Base-by-base conservation (phyloP, 345 rosid genomes). In the Xanthoceras sorbifolium region DNA sequence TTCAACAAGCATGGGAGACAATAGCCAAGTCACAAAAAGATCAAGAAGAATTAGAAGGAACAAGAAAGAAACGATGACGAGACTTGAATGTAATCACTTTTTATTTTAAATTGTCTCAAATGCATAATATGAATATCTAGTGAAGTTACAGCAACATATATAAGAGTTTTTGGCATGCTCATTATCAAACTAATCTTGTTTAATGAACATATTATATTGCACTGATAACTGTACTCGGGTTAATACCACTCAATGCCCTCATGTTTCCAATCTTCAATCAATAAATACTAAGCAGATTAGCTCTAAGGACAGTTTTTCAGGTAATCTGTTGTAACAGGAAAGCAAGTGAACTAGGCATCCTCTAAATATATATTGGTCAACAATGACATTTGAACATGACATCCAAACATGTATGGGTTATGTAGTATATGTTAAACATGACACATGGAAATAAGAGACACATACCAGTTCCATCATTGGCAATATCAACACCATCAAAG, bases 401-500 rank as follows among this genome's bases (percentile, higher is more conserved):
- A 8, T 31, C 7, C 31, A 52, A 59, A 40, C 25, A 72, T 36
- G 3, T 38, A 15, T n/a, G n/a, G n/a, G n/a, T n/a, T 28, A 40
- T 20, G 6, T 72, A 73, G 59, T 5, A 62, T 11, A 36, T 2
- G 40, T 50, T 40, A 29, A 17, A 28, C 26, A 54, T n/a, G 31
- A 48, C 15, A 50, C 62, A 8, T 23, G 14, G 65, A 60, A 57
- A 73, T 40, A 63, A 46, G 32, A 74, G 54, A 64, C 71, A 69
- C 26, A 76, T 77, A 89, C 94, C 87, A 31, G 93, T 91, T 81
- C 94, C 94, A 74, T 91, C 94, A 85, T 87, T 91, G 52, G 93
- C 91, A 76, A 91, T 91, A 64, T 89, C 80, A 64, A 91, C 86
- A 65, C 87, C 90, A 83, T 91, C 93, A 86, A 91, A 91, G 78